Conservation (phyloP, 257 asterid genomes). For the Echites panduratus region DNA sequence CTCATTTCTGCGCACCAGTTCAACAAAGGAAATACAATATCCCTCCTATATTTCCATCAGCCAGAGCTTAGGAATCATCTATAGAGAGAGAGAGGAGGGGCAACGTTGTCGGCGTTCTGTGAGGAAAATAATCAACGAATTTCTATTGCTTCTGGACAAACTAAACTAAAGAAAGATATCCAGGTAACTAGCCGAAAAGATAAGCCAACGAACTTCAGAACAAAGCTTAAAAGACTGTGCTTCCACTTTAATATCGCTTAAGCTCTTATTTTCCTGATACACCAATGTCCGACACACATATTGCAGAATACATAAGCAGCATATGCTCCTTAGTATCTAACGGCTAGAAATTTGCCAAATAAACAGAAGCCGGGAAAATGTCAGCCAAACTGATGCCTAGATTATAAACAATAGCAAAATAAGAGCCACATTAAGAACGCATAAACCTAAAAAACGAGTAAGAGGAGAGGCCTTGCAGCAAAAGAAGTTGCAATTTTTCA, state of each 20-base stretch:
- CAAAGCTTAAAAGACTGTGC: neutral
- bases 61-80: neutral
- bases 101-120: neutral
- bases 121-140: slow-evolving; percentile 5
- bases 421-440: neutral
- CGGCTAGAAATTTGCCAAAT: neutral
- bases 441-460: slow-evolving; percentile 2
- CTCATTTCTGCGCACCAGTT: slow-evolving; percentile 42
- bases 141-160: neutral
- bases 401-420: neutral
- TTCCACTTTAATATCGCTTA: neutral
- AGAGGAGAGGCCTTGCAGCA: neutral
- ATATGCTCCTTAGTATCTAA: neutral
- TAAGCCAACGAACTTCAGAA: neutral
- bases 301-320: neutral
- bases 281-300: neutral
- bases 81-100: neutral
- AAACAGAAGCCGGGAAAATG: neutral
- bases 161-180: neutral
- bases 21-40: neutral
- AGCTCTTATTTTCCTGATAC: neutral
- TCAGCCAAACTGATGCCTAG: neutral
- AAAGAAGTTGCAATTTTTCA: neutral
- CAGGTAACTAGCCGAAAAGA: neutral
- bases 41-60: slow-evolving; percentile 20